These are phyloP conservation scores for Combretum micranthum DNA, from an alignment of 345 rosid species.

Conservation along the genomic window DNA sequence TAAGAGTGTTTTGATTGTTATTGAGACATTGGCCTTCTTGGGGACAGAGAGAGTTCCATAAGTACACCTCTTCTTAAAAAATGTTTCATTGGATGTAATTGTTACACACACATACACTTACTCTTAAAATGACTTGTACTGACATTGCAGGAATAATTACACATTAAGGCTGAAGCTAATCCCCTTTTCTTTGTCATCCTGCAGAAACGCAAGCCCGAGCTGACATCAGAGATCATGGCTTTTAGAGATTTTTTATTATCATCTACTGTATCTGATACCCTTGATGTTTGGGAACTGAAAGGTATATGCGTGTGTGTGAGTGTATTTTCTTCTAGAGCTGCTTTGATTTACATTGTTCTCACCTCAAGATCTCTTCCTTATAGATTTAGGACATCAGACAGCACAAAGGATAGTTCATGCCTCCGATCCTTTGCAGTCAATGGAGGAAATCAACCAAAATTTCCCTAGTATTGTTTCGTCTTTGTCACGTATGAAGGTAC, in stretches of 20 bases:
- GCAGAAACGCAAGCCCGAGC: conserved; percentile 96
- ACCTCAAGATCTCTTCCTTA: conserved; percentile 18
- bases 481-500: conserved; percentile 95
- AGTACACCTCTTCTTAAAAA: too few species aligned
- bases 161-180: background rate
- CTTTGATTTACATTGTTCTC: background rate
- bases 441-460: conserved; percentile 97
- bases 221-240: conserved; percentile 80
- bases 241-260: conserved; percentile 88
- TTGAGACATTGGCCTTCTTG: too few species aligned
- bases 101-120: too few species aligned
- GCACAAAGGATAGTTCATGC: conserved; percentile 95
- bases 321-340: conserved; percentile 4
- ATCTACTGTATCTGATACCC: conserved; percentile 84
- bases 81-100: too few species aligned
- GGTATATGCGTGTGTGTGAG: conserved; percentile 33
- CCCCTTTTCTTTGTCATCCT: conserved; percentile 9
- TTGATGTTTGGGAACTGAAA: conserved; percentile 98
- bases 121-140: too few species aligned
- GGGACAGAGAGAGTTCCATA: too few species aligned
- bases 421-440: conserved; percentile 90
- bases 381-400: conserved; percentile 99
- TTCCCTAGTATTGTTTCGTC: conserved; percentile 96
- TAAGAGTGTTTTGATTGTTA: too few species aligned
- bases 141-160: too few species aligned